phyloP scores from a whole-genome alignment of 345 rosid genomes.

The Hypericum androsaemum region DNA sequence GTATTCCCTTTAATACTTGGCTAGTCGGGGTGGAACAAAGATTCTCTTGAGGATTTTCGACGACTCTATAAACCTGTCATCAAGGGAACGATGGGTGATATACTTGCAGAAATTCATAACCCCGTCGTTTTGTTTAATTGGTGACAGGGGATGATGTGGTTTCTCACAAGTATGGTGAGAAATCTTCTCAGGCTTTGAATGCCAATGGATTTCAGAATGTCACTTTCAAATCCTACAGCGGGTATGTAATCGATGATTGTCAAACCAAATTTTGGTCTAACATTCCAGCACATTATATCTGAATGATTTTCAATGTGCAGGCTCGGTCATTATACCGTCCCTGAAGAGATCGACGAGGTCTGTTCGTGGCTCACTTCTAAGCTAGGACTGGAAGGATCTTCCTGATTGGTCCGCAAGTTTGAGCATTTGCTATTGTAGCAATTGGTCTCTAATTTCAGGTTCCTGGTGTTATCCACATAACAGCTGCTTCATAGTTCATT shows the following conservation, averaged over 20 bases:
- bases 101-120: background rate
- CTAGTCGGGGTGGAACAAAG: too few species aligned
- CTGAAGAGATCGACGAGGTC: conserved; percentile 80
- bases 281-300: background rate
- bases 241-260: conserved; percentile 28
- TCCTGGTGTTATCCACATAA: too few species aligned
- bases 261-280: background rate
- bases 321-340: conserved; percentile 88
- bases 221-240: conserved; percentile 65
- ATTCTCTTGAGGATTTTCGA: too few species aligned
- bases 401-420: conserved; percentile 11
- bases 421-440: background rate
- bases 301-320: conserved; percentile 21
- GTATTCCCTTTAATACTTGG: too few species aligned
- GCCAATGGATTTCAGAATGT: conserved; percentile 55
- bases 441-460: too few species aligned
- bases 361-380: conserved; percentile 67
- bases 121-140: conserved; percentile 11
- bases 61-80: background rate
- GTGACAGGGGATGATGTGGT: conserved; percentile 85
- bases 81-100: too few species aligned
- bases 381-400: conserved; percentile 46
- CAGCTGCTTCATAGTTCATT: too few species aligned
- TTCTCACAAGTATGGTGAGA: conserved; percentile 76
- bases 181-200: conserved; percentile 49